Evolutionary conservation across 2,329 filamentous ascomycete species (phyloP), one percentile per base, ranked within the genome.

Genomic region (Alternaria brassicae): DNA sequence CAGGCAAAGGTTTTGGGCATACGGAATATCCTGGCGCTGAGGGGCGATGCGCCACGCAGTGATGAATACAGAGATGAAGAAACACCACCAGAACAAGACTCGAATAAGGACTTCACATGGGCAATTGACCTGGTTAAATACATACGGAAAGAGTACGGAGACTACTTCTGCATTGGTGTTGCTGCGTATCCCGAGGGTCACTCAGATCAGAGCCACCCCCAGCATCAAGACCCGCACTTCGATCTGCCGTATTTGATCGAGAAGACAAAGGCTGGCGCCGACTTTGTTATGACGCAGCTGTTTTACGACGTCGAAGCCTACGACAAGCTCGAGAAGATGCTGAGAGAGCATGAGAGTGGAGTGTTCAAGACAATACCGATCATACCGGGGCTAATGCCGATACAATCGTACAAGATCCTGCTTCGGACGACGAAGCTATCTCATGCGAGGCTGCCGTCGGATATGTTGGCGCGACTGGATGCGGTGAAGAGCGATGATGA

Each of bases 231-330:
- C 67, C 82, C 85, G 0, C 75, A 78, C 54, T 80, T 82, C 53
- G 95, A 99, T 79, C 80, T 99, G 59, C 91, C 93, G 0, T 96
- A 91, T 72, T 83, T 99, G 53, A 87, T 96, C 10, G 93, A 97
- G 67, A 99, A 99, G 84, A 90, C 90, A 1, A 84, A 89, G 69
- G 95, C 95, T 3, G 95, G 95, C 1, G 95, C 93, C 50, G 93
- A 98, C 79, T 99, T 99, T 74, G 91, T 99, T 79, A 97, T 99
- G 92, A 98, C 95, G 1, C 95, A 99, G 78, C 84, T 99, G 8
- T 98, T 97, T 79, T 99, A 97, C 78, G 93, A 98, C 74, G 85
- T 93, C 23, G 84, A 91, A 3, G 91, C 91, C 17, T 99, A 96
- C 75, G 85, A 89, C 55, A 82, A 82, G 32, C 98, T 96, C 72